Evolutionary conservation across 2,329 filamentous ascomycete genomes (phyloP).

Genomic region (Graphilbum ipis-grandicollis): DNA sequence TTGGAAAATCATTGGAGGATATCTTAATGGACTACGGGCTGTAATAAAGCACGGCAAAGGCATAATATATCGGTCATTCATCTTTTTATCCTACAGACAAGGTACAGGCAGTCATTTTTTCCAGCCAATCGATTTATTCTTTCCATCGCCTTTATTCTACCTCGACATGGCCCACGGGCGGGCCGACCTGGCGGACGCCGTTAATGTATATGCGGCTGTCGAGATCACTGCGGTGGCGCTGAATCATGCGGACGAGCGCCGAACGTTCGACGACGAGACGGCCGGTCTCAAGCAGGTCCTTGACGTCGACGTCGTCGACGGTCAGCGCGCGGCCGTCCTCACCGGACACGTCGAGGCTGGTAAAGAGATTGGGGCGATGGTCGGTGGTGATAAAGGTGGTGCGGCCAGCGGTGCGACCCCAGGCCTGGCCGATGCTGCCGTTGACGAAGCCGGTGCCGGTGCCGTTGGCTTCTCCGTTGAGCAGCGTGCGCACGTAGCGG

Average conservation of each 20-base stretch:
- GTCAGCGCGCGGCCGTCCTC: slow-evolving; percentile 53
- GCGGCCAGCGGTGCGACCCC: slow-evolving; percentile 49
- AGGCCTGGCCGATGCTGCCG: slow-evolving; percentile 32
- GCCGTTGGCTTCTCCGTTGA: slow-evolving; percentile 23
- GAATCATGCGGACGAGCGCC: slow-evolving; percentile 61
- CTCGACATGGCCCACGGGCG: slow-evolving; percentile 21
- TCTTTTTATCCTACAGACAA: too few relatives aligned
- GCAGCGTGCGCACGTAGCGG: slow-evolving; percentile 48
- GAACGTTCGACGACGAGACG: slow-evolving; percentile 73
- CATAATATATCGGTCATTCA: too few relatives aligned
- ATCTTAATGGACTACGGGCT: too few relatives aligned
- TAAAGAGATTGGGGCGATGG: slow-evolving; percentile 44
- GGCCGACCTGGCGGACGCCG: slow-evolving; percentile 18
- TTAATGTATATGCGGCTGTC: slow-evolving; percentile 27
- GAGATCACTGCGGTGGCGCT: slow-evolving; percentile 53
- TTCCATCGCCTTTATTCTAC: slow-evolving; percentile 1
- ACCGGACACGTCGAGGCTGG: slow-evolving; percentile 44
- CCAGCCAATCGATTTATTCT: too few relatives aligned
- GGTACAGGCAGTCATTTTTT: too few relatives aligned
- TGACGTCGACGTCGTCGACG: slow-evolving; percentile 77
- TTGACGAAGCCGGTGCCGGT: neutral
- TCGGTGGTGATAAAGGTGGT: slow-evolving; percentile 58
- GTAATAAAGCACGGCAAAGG: too few relatives aligned
- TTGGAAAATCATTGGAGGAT: too few relatives aligned
- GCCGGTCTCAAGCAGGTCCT: slow-evolving; percentile 74